phyloP scores from a whole-genome alignment of 2,329 filamentous ascomycete species.

The Erysiphe pulchra region DNA sequence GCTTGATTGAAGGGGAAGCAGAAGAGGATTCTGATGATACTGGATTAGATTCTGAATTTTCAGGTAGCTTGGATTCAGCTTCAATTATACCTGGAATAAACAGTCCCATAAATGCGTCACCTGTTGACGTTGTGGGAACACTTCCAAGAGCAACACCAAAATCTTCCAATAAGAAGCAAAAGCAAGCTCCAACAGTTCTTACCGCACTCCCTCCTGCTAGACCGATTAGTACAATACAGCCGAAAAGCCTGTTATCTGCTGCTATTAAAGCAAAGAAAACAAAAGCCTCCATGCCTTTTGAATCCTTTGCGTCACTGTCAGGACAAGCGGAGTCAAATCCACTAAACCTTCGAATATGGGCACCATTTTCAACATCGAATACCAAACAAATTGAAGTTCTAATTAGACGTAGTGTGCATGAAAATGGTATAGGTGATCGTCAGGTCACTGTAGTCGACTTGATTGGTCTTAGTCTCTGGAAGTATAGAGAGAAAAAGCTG shows the following conservation, averaged over 20 bases:
- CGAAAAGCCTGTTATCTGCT: constrained; percentile 44
- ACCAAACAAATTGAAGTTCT: constrained; percentile 45
- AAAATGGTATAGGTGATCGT: constrained; percentile 33
- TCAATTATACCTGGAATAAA: constrained; percentile 43
- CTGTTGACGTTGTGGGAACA: constrained; percentile 35
- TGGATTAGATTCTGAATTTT: constrained; percentile 37
- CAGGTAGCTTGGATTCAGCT: constrained; percentile 41
- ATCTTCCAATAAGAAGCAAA: constrained; percentile 37
- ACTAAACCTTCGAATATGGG: constrained; percentile 52
- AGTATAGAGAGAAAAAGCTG: constrained; percentile 51
- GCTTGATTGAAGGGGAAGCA: constrained; percentile 23
- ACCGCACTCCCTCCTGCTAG: constrained; percentile 44
- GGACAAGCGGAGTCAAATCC: constrained; percentile 58
- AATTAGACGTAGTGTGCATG: constrained; percentile 41
- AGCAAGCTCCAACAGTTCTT: constrained; percentile 28
- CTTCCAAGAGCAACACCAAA: constrained; percentile 32
- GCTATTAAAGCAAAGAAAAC: constrained; percentile 48
- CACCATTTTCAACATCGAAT: constrained; percentile 39
- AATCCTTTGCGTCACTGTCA: constrained; percentile 49
- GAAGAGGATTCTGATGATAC: constrained; percentile 31
- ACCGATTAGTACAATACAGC: constrained; percentile 40
- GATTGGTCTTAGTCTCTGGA: constrained; percentile 57
- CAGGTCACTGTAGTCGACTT: constrained; percentile 51
- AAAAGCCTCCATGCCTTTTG: constrained; percentile 44
- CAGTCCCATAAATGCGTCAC: constrained; percentile 26